These are phyloP conservation scores for Cylindricascospora bacillispora DNA, from an alignment of 1,139 yeast species.

Conservation along the genomic window DNA sequence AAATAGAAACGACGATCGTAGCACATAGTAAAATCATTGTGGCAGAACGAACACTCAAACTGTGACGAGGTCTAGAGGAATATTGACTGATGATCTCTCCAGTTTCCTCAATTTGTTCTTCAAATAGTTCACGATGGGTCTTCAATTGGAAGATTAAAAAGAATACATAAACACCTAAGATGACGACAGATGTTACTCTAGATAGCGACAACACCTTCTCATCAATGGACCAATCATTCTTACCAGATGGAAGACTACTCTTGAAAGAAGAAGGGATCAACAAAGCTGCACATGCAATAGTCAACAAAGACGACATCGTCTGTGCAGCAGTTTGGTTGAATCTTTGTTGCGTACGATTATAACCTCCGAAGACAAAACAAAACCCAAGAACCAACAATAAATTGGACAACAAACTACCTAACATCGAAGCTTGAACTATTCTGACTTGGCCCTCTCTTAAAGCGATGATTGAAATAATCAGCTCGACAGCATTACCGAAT, in stretches of 20 bases:
- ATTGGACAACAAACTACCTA: constrained; percentile 85
- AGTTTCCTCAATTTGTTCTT: constrained; percentile 30
- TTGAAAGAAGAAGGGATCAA: constrained; percentile 94
- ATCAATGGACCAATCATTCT: constrained; percentile 26
- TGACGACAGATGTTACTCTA: constrained; percentile 73
- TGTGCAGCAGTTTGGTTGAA: constrained; percentile 97
- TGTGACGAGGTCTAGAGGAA: constrained; percentile 12
- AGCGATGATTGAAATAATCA: constrained; percentile 88
- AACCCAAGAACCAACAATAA: constrained; percentile 85
- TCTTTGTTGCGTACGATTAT: constrained; percentile 69
- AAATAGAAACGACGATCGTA: constrained; percentile 74
- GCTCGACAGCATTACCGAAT: constrained; percentile 88
- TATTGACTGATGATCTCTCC: constrained; percentile 23
- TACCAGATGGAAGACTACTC: constrained; percentile 53
- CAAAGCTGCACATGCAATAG: constrained; percentile 77
- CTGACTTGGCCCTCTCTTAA: constrained; percentile 73
- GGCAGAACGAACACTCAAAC: constrained; percentile 17
- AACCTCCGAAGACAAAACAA: constrained; percentile 89
- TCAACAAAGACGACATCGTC: constrained; percentile 89
- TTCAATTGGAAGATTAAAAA: constrained; percentile 78
- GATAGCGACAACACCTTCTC: constrained; percentile 60
- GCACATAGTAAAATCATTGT: constrained; percentile 35
- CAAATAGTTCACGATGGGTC: constrained; percentile 63
- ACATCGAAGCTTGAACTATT: constrained; percentile 94
- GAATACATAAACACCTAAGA: constrained; percentile 64